Conservation (phyloP, 345 rosid genomes). For the Populus euphratica region DNA sequence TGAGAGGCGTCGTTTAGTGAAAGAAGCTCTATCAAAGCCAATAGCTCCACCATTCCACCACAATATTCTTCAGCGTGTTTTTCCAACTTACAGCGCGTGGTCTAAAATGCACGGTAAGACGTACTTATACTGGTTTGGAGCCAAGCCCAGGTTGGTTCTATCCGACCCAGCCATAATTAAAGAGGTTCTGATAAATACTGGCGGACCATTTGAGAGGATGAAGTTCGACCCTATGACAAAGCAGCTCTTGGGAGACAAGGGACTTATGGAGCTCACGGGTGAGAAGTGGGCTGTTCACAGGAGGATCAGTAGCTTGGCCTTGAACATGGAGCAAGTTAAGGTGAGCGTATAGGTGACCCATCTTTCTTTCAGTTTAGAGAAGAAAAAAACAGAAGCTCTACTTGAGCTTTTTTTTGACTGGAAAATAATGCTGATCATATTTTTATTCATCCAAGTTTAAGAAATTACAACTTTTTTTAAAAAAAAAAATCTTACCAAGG, state of each 20-base stretch:
- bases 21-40: slow-evolving; percentile 32
- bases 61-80: slow-evolving; percentile 40
- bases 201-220: slow-evolving; percentile 39
- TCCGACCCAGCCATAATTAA: slow-evolving; percentile 60
- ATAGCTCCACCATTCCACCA: slow-evolving; percentile 39
- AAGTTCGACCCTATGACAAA: slow-evolving; percentile 51
- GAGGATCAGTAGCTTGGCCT: slow-evolving; percentile 61
- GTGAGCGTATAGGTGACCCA: slow-evolving; percentile 19
- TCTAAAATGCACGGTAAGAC: slow-evolving; percentile 49
- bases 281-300: slow-evolving; percentile 64
- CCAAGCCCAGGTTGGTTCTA: slow-evolving; percentile 54
- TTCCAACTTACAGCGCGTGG: slow-evolving; percentile 62
- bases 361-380: too few species aligned
- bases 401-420: background rate
- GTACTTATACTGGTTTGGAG: slow-evolving; percentile 77
- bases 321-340: slow-evolving; percentile 66
- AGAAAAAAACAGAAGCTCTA: background rate
- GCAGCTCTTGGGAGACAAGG: slow-evolving; percentile 51
- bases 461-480: background rate
- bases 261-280: slow-evolving; percentile 66
- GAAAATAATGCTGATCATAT: too few species aligned
- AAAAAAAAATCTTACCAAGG: too few species aligned
- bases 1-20: slow-evolving; percentile 42
- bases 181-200: slow-evolving; percentile 43
- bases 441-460: too few species aligned